Conservation (phyloP, 495 filamentous ascomycete species). For the Tuber brumale region DNA sequence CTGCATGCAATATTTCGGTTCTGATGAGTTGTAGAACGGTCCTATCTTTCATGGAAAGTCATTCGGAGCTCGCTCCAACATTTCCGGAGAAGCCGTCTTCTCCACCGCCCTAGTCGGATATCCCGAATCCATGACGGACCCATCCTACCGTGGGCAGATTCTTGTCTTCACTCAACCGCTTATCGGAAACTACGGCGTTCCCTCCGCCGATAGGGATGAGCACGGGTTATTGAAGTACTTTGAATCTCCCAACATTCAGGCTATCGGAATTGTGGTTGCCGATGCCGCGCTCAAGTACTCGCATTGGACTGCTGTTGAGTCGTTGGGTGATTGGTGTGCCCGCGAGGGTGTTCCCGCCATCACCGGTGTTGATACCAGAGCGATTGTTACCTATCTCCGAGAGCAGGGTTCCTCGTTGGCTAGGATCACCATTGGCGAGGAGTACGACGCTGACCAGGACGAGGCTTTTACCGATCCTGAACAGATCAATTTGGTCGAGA, state of each 20-base stretch:
- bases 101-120: slow-evolving; percentile 64
- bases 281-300: slow-evolving; percentile 90
- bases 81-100: slow-evolving; percentile 94
- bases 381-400: slow-evolving; percentile 88
- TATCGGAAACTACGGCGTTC: slow-evolving; percentile 97
- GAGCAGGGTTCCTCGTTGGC: slow-evolving; percentile 95
- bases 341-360: slow-evolving; percentile 94
- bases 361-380: slow-evolving; percentile 92
- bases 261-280: slow-evolving; percentile 87
- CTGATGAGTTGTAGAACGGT: slow-evolving; percentile 59
- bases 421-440: slow-evolving; percentile 89
- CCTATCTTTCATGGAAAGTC: slow-evolving; percentile 83
- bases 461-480: slow-evolving; percentile 93
- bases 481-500: slow-evolving; percentile 89
- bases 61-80: slow-evolving; percentile 86
- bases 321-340: slow-evolving; percentile 86
- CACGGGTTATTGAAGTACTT: slow-evolving; percentile 85
- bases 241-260: slow-evolving; percentile 94
- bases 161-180: slow-evolving; percentile 97
- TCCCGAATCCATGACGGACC: slow-evolving; percentile 96
- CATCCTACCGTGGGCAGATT: slow-evolving; percentile 97
- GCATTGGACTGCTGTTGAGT: slow-evolving; percentile 97
- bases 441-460: slow-evolving; percentile 97
- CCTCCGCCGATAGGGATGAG: slow-evolving; percentile 60
- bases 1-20: not conserved